Conservation (phyloP, 2,329 filamentous ascomycete species). For the Cladosporium sp. region DNA sequence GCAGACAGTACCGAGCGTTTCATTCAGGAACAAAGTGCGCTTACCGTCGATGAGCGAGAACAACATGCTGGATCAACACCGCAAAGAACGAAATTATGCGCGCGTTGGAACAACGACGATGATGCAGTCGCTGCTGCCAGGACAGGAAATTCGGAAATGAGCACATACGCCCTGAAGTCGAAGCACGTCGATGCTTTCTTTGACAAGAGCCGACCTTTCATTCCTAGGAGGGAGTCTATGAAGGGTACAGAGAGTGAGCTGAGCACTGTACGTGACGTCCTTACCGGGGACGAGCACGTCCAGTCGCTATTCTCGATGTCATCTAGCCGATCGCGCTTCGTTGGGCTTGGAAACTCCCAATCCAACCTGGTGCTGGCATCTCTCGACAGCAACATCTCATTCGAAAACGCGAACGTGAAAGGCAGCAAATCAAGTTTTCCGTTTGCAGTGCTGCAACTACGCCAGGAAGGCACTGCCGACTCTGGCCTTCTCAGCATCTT, state of each 20-base stretch:
- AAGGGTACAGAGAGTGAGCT: constrained; percentile 6
- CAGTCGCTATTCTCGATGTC: constrained; percentile 44
- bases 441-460: constrained; percentile 48
- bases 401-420: constrained; percentile 16
- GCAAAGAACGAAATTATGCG: constrained; percentile 26
- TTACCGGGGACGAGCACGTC: constrained; percentile 41
- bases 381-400: constrained; percentile 46
- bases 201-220: constrained; percentile 26
- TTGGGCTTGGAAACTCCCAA: constrained; percentile 42
- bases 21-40: constrained; percentile 41
- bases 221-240: constrained; percentile 13
- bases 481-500: constrained; percentile 39
- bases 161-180: constrained; percentile 34
- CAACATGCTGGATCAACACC: constrained; percentile 23
- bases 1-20: constrained; percentile 47
- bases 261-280: constrained; percentile 36
- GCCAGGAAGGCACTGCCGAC: constrained; percentile 42
- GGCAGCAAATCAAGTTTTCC: constrained; percentile 38
- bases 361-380: constrained; percentile 44
- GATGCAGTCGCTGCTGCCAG: constrained; percentile 25
- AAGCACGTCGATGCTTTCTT: constrained; percentile 41
- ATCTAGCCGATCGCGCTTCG: constrained; percentile 45
- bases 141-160: constrained; percentile 19
- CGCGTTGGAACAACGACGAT: constrained; percentile 25
- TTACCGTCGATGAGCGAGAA: constrained; percentile 40